Evolutionary conservation across 805 yeast genomes (phyloP).

Genomic region (Ogataea corticis): DNA sequence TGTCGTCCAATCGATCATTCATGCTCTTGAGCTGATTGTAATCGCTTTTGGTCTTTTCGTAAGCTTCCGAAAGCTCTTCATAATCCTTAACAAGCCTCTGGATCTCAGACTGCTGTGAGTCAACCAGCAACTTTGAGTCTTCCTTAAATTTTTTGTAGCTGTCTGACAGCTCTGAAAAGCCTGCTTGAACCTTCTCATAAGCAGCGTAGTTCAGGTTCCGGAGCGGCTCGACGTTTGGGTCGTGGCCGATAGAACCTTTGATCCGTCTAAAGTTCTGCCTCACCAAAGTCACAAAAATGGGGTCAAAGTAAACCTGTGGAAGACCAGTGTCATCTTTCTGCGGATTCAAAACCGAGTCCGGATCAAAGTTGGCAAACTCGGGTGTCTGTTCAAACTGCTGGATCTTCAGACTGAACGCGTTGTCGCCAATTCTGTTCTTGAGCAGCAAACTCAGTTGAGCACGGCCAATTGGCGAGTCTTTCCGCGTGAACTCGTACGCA

Average conservation of each 20-base stretch:
- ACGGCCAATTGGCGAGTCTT: slow-evolving; percentile 63
- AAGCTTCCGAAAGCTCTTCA: slow-evolving; percentile 36
- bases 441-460: slow-evolving; percentile 60
- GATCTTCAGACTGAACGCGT: slow-evolving; percentile 71
- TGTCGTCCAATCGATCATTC: slow-evolving; percentile 26
- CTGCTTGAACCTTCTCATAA: slow-evolving; percentile 46
- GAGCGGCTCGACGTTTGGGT: slow-evolving; percentile 72
- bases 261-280: slow-evolving; percentile 71
- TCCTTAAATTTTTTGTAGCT: slow-evolving; percentile 21
- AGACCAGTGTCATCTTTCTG: slow-evolving; percentile 79
- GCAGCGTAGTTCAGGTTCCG: slow-evolving; percentile 63
- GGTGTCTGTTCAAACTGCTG: slow-evolving; percentile 67
- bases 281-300: slow-evolving; percentile 60
- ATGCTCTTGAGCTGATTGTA: slow-evolving; percentile 35
- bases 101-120: slow-evolving; percentile 25
- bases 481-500: slow-evolving; percentile 71
- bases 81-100: slow-evolving; percentile 25
- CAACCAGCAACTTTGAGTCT: slow-evolving; percentile 17
- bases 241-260: slow-evolving; percentile 67
- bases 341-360: slow-evolving; percentile 48
- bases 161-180: slow-evolving; percentile 24
- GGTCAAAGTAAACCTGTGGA: slow-evolving; percentile 77
- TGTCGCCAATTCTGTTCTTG: slow-evolving; percentile 74
- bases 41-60: slow-evolving; percentile 26
- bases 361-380: slow-evolving; percentile 56